These are phyloP conservation scores for Wickerhamiella infanticola DNA, from an alignment of 1,139 yeast genomes.

Conservation along the genomic window DNA sequence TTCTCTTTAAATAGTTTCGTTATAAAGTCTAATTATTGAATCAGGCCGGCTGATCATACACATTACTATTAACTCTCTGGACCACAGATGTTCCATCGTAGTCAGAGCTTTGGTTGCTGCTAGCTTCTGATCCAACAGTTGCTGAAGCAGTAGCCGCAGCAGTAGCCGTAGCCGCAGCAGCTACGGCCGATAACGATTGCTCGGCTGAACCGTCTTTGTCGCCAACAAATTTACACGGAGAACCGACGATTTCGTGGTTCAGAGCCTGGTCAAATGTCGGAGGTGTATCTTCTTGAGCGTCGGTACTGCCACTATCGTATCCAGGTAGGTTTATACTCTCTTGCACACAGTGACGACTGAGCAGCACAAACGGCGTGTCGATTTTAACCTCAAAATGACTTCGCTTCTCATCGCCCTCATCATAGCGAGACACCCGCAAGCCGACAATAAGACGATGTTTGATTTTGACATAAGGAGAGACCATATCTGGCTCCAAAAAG, in stretches of 20 bases:
- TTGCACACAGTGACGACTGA: constrained; percentile 56
- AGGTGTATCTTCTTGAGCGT: constrained; percentile 8
- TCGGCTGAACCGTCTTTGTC: neutral
- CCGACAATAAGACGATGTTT: constrained; percentile 67
- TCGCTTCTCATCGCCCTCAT: constrained; percentile 38
- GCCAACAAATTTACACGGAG: constrained; percentile 4
- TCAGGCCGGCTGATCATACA: neutral
- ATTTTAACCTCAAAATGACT: constrained; percentile 83
- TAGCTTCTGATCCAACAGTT: neutral
- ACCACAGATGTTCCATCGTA: neutral
- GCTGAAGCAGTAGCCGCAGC: neutral
- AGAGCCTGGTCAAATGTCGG: constrained; percentile 22
- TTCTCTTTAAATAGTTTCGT: constrained; percentile 9
- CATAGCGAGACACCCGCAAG: constrained; percentile 55
- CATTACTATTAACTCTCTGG: neutral
- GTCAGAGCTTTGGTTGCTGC: neutral
- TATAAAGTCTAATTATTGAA: neutral
- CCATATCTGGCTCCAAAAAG: constrained; percentile 45
- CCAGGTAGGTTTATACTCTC: constrained; percentile 59
- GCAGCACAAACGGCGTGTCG: constrained; percentile 64
- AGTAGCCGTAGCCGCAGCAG: neutral
- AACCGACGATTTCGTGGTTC: constrained; percentile 13
- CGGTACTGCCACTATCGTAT: constrained; percentile 23
- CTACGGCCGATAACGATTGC: neutral
- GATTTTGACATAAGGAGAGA: constrained; percentile 53